Evolutionary conservation across 148 eudicot genomes (phyloP), one percentile per base, ranked within the genome.

Genomic region (Linanthus parryae): DNA sequence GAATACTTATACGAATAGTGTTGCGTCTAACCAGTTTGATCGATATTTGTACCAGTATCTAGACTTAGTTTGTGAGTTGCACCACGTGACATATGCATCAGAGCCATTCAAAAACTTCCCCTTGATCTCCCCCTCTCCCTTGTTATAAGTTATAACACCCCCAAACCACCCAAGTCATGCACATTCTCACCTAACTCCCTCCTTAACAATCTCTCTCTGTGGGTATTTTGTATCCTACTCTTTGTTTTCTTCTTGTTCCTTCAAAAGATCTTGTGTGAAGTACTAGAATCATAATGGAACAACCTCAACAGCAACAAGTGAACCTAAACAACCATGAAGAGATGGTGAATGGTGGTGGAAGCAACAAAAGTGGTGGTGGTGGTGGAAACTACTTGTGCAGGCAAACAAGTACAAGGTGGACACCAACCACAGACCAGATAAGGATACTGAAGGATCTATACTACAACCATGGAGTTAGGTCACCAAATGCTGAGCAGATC

Each of bases 361-460:
- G 55, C 8, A 74, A 58, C 8, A 80, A 58, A 30, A 66, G 59
- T 37, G n/a, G n/a, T n/a, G n/a, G n/a, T n/a, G n/a, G n/a, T n/a
- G n/a, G n/a, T n/a, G n/a, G n/a, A n/a, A 76, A 39, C 44, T 70
- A 48, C 30, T 30, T 79, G 29, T 87, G 96, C 62, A 71, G 96
- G 57, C 63, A 38, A 19, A 48, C 33, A 24, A 36, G 27, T 36
- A 19, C 80, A 8, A 67, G 94, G 54, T 92, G 98, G 98, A 79
- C 94, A 15, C 98, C 98, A 0, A 92, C 98, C 12, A 87, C 65
- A 18, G 98, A 92, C 29, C 99, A 92, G 64, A 92, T 92, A n/a
- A 79, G 83, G 50, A 84, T 92, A 14, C 59, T 92, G 4, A 92
- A 92, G 53, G 99, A 92, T 10, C 88, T 88, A n/a, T 92, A 92